Base-by-base conservation (phyloP, 2,329 filamentous ascomycete species). In the Aspergillus viridinutans region DNA sequence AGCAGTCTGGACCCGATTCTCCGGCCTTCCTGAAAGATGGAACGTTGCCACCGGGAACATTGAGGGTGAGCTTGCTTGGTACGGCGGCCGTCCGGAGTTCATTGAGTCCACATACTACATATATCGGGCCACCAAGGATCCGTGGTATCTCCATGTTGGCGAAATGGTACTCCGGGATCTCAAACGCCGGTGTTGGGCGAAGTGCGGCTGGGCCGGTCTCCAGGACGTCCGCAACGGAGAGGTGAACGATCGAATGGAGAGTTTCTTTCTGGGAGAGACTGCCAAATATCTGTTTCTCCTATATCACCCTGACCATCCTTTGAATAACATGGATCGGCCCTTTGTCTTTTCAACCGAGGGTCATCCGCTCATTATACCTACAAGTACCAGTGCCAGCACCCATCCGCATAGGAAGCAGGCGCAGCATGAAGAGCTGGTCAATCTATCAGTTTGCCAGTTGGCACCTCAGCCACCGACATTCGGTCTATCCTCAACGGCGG, bases 331-430 rank as follows among this genome's bases (percentile, higher is more conserved):
- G 42, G 94, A 97, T 73, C 86, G 87, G 0, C 86, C 92, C 0
- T 95, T 89, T 72, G 93, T 99, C 14, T 97, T 99, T 72, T 94
- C 90, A 0, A 99, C 94, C 0, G 94, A 99, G 75, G 94, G 93
- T 0, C 94, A 99, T 73, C 94, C 94, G 3, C 80, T 99, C 48
- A 82, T 97, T 45, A 88, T 99, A 53, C 92, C 92, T 12, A 80
- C 78, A 56, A 77, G 74, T 58, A 63, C 70, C 23, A 61, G 26
- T 42, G 48, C 2, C 49, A 49, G 20, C 40, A 23, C 49, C 57
- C 60, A 47, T 47, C 63, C 59, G 47, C 54, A 51, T 23, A 64
- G 58, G 23, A 55, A 58, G 17, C 50, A 52, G 21, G 23, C 55
- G 38, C 50, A 55, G n/a, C 32, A 54, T 21, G 35, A 52, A 20